Base-by-base conservation (phyloP, 805 yeast species). In the Candida methanosorbosa region DNA sequence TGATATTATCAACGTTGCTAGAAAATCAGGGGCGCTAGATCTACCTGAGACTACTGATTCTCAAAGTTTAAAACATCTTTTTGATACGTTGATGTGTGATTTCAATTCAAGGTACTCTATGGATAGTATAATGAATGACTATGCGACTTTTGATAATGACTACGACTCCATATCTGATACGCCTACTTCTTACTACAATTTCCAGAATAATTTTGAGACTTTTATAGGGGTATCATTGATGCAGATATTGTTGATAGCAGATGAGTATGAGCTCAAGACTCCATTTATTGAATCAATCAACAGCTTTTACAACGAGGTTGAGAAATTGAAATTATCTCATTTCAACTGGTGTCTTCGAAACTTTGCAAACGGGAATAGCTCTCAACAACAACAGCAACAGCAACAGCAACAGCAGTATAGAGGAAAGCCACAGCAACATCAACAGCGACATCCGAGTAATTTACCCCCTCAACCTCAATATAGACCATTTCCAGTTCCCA, bases 261-360 rank as follows among this genome's bases (percentile, higher is more conserved):
- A 30, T 2, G 30, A 31, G 4, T 17, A 21, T 13, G 33, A 41
- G 4, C 20, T 49, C n/a, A 33, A 28, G 7, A 18, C 44, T 6
- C 52, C 60, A 9, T 44, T 42, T 32, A 33, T 50, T 11, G 49
- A 50, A 32, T 37, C 38, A 18, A 34, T 50, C n/a, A 31, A 35
- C 24, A 45, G 51, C 12, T 51, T 52, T 26, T 52, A 42, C 25
- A 13, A 19, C 4, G 43, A 45, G 21, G 40, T 50, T 32, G 42
- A 44, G 15, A 32, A 37, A 18, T 25, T 50, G 9, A 37, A 37
- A 16, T 32, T 32, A 13, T 30, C 38, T 18, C 29, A 39, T 8
- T 48, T 42, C 35, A 40, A 50, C 28, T 52, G 57, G 58, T 37
- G 8, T 12, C 8, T 5, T 12, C 13, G 24, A 13, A 27, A 23